These are phyloP conservation scores for Kalaharituber pfeilii DNA, from an alignment of 2,329 filamentous ascomycete species.

Conservation along the genomic window DNA sequence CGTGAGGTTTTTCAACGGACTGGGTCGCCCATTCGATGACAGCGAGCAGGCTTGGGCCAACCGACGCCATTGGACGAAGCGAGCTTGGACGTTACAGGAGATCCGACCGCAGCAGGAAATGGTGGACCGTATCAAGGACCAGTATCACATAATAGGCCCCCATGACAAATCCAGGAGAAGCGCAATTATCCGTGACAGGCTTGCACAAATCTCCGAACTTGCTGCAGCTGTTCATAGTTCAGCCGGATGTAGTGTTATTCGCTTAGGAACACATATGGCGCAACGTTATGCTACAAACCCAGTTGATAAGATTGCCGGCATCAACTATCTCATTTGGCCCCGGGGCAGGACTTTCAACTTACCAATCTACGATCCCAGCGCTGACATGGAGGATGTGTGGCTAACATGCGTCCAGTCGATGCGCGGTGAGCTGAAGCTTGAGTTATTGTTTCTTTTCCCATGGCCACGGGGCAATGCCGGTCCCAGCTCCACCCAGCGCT, in stretches of 20 bases:
- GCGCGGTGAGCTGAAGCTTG: not conserved
- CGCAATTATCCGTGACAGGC: not conserved
- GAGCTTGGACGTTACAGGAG: not conserved
- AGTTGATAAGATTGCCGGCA: not conserved
- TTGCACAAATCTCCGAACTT: not conserved
- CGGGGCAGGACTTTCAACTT: not conserved
- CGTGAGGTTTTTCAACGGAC: slow-evolving; percentile 2
- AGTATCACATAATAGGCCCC: not conserved
- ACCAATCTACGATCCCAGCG: not conserved
- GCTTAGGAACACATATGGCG: not conserved
- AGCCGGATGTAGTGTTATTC: not conserved
- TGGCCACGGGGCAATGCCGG: not conserved
- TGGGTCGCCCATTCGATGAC: not conserved
- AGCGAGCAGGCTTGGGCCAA: not conserved
- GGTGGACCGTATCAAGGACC: not conserved
- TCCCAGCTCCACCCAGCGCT: too few relatives aligned
- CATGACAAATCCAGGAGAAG: not conserved
- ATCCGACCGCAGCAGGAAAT: not conserved
- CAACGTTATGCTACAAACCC: not conserved
- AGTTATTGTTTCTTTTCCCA: not conserved
- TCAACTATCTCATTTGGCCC: not conserved
- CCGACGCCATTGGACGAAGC: not conserved
- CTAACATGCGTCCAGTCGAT: not conserved
- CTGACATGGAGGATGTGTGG: not conserved
- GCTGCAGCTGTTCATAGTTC: not conserved